Evolutionary conservation across 1,139 yeast species (phyloP), one percentile per base, ranked within the genome.

Genomic region (Debaryomycetaceae sp.): DNA sequence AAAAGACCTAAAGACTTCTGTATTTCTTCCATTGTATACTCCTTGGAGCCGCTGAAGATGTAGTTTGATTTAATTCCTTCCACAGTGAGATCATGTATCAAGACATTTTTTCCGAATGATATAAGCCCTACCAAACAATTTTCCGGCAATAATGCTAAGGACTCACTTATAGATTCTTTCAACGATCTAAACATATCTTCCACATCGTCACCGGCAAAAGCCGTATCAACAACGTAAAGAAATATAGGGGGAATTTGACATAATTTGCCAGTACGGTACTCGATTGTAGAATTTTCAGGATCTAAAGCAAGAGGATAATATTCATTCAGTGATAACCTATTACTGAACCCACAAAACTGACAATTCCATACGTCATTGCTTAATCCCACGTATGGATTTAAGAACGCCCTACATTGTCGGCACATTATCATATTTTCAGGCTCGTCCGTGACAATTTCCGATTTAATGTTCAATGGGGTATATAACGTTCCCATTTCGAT

Each of bases 151-250:
- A 82, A 65, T 44, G 77, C 71, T 43, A 85, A 58, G 3, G 84
- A 73, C 17, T 72, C 61, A 8, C 71, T 50, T 19, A 85, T 56
- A 5, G 81, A 70, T 36, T 82, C 87, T 46, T 75, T 77, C 43
- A 85, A 60, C 1, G 84, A 73, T 30, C 48, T 53, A 44, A 60
- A 70, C 2, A 73, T 68, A 33, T 67, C 73, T 14, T 50, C 63
- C 8, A 65, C 41, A 37, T 72, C 78, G 9, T 60, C 65, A 3
- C 55, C 55, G 33, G 75, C 83, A 38, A 78, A 65, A 49, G 87
- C 79, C 0, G 84, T 72, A 58, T 85, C 94, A 19, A 85, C 79
- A n/a, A 83, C 80, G 50, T 72, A 82, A 29, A 83, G 53, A 53
- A 79, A 83, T 5, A 83, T 70, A 2, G 76, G 77, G 0, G 81